These are phyloP conservation scores for Aspergillus eucalypticola DNA, from an alignment of 2,329 filamentous ascomycete species.

Conservation along the genomic window DNA sequence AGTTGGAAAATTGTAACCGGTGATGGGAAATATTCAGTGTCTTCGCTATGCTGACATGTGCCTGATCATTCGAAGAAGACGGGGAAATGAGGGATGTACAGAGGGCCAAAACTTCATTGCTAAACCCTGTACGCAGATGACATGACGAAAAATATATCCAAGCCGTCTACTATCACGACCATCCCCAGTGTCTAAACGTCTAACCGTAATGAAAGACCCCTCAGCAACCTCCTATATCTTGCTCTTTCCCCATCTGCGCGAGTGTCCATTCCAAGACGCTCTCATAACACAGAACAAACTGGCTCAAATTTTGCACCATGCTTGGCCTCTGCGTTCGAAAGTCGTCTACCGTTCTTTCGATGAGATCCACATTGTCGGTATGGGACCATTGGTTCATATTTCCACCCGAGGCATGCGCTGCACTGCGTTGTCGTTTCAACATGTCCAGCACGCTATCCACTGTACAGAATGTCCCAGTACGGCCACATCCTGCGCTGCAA, in stretches of 20 bases:
- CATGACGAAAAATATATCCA: background rate
- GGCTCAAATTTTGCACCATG: slow-evolving; percentile 93
- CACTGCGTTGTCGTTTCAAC: slow-evolving; percentile 76
- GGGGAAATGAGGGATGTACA: too few species aligned
- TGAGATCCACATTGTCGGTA: slow-evolving; percentile 71
- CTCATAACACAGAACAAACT: slow-evolving; percentile 97
- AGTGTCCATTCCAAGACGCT: slow-evolving; percentile 85
- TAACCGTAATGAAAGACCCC: background rate
- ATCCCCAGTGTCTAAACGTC: background rate
- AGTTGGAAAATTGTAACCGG: too few species aligned
- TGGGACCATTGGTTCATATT: slow-evolving; percentile 63
- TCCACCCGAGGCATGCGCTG: background rate
- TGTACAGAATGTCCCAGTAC: slow-evolving; percentile 94
- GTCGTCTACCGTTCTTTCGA: slow-evolving; percentile 85
- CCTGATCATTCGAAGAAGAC: too few species aligned
- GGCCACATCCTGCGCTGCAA: slow-evolving; percentile 92
- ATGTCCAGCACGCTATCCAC: slow-evolving; percentile 96
- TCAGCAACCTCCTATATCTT: background rate
- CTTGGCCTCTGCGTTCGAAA: slow-evolving; percentile 85
- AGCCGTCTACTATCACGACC: background rate
- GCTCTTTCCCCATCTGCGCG: slow-evolving; percentile 23
- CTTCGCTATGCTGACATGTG: too few species aligned
- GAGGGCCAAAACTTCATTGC: background rate
- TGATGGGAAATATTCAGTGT: too few species aligned
- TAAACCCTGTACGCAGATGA: background rate